Evolutionary conservation across 768 basidiomycete genomes (phyloP).

Genomic region (Lactarius tabidus): DNA sequence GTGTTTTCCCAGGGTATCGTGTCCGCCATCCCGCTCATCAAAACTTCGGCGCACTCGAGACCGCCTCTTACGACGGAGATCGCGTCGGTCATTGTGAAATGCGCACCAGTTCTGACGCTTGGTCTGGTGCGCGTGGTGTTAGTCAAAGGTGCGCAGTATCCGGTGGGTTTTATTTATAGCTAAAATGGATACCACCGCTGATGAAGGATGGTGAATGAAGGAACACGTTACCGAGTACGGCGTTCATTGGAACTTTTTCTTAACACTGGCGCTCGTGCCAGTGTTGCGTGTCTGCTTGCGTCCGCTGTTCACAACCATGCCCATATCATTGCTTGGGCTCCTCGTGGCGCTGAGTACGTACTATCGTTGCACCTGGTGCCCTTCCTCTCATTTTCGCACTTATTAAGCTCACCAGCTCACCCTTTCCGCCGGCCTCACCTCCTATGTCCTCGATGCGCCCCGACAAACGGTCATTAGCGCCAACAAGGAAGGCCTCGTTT

Average conservation of each 20-base stretch:
- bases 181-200: not conserved
- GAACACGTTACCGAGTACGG: constrained; percentile 98
- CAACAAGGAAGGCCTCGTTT: constrained; percentile 92
- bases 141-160: constrained; percentile 93
- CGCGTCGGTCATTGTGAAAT: constrained; percentile 47
- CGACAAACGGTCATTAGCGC: constrained; percentile 61
- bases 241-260: constrained; percentile 98
- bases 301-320: constrained; percentile 54
- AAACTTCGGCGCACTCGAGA: constrained; percentile 51
- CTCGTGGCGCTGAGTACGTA: constrained; percentile 53
- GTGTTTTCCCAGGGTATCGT: constrained; percentile 94
- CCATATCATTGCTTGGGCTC: constrained; percentile 61
- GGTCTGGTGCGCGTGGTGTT: constrained; percentile 76
- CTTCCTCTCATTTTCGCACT: not conserved
- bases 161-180: constrained; percentile 46
- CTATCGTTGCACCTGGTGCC: not conserved
- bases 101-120: constrained; percentile 61
- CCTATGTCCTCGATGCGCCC: constrained; percentile 61
- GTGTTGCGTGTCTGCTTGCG: constrained; percentile 65
- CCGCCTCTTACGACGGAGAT: constrained; percentile 51
- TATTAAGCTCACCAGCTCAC: constrained; percentile 66
- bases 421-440: constrained; percentile 56
- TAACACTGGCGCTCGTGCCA: constrained; percentile 82
- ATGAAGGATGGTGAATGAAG: constrained; percentile 36
- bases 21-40: constrained; percentile 78